These are phyloP conservation scores for Leccinum cinnamomeum DNA, from an alignment of 1,284 basidiomycete species.

Conservation along the genomic window DNA sequence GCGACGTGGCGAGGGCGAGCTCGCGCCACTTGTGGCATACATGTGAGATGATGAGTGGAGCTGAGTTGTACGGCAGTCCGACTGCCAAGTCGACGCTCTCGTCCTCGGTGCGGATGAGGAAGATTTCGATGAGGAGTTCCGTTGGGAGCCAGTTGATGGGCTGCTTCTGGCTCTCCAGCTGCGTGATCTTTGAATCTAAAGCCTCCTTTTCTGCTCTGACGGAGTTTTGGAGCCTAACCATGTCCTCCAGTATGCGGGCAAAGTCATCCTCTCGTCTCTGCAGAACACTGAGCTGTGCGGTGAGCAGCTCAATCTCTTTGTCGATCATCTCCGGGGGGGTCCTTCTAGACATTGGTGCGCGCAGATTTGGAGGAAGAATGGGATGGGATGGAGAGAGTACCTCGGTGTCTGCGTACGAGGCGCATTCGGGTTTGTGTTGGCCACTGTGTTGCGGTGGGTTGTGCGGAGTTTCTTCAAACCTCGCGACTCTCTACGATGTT, in stretches of 20 bases:
- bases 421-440: background rate
- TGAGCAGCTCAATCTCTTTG: constrained; percentile 37
- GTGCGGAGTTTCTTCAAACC: constrained; percentile 9
- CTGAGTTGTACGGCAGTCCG: constrained; percentile 29
- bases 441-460: background rate
- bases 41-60: constrained; percentile 44
- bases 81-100: constrained; percentile 17
- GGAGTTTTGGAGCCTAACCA: constrained; percentile 39
- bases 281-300: constrained; percentile 40
- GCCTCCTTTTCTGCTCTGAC: constrained; percentile 34
- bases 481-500: background rate
- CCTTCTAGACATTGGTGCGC: constrained; percentile 22
- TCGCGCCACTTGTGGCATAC: constrained; percentile 48
- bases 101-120: constrained; percentile 33
- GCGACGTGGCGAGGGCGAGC: constrained; percentile 41
- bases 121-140: constrained; percentile 49
- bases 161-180: constrained; percentile 39
- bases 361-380: background rate
- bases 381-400: background rate
- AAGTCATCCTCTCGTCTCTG: constrained; percentile 40
- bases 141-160: constrained; percentile 51
- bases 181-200: constrained; percentile 31
- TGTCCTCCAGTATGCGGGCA: constrained; percentile 40
- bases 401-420: constrained; percentile 3
- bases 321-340: constrained; percentile 34